A percentile compares a stretch with the other conserved stretches of the same genome.
Conservation (phyloP, 176 grass and related monocot genomes). For the Stipa capillata region DNA sequence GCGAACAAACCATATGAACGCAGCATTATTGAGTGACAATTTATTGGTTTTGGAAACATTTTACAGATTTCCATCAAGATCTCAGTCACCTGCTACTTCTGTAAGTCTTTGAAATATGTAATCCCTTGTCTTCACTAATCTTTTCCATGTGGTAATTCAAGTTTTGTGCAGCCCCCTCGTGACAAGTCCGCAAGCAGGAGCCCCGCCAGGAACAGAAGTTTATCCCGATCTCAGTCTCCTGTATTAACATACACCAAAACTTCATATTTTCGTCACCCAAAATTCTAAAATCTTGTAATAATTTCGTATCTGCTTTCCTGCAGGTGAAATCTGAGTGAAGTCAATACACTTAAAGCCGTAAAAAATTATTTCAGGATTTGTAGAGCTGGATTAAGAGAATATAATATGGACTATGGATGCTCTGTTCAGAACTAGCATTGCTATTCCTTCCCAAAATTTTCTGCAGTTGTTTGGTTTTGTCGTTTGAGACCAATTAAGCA, state of each 20-base stretch:
- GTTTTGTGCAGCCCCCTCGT: constrained; percentile 14
- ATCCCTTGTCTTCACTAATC: neutral
- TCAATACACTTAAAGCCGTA: neutral
- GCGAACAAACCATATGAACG: constrained; percentile 24
- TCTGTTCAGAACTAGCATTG: neutral
- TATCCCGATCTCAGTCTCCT: constrained; percentile 21
- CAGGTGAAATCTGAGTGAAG: constrained; percentile 36
- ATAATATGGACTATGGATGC: neutral
- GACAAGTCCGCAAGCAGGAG: constrained; percentile 31
- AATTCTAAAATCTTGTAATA: neutral
- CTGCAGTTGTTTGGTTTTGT: no score
- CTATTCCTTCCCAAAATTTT: neutral
- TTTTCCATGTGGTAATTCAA: neutral
- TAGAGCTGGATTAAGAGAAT: neutral
- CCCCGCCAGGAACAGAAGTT: constrained; percentile 32
- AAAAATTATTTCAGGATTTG: neutral
- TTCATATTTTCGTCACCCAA: neutral
- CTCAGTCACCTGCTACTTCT: constrained; percentile 50
- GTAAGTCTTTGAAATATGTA: constrained; percentile 48
- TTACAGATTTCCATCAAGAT: constrained; percentile 78
- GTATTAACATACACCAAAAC: neutral
- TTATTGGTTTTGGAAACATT: constrained; percentile 32
- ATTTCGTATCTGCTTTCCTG: neutral
- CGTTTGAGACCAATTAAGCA: neutral
- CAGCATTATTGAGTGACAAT: constrained; percentile 4